Evolutionary conservation across 495 filamentous ascomycete species (phyloP), one percentile per base, ranked within the genome.

Genomic region (Hypoxylon subgilvum): DNA sequence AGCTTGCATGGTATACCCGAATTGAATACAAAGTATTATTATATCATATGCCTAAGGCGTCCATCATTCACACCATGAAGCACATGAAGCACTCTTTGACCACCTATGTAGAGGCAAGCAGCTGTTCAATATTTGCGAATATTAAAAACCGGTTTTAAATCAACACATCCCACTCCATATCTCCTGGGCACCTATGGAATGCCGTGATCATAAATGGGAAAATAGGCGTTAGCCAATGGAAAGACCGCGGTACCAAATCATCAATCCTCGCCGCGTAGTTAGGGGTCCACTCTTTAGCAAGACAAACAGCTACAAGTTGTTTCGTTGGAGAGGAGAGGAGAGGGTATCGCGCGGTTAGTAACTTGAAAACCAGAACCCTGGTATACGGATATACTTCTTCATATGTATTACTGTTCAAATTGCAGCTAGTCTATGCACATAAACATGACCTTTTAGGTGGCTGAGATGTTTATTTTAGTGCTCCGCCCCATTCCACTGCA

Each of bases 1-100:
- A 46, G 19, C 41, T 41, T 17, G 31, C 35, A 17, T 52, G 34
- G 51, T 60, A 60, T 60, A 60, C 56, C 56, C 56, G 46, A 53
- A 47, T 47, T 22, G 41, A 52, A 53, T 53, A 53, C 42, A 39
- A 46, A 34, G 9, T 36, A 38, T 25, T 27, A 8, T 8, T 27
- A n/a, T n/a, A n/a, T n/a, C n/a, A n/a, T n/a, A n/a, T n/a, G n/a
- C n/a, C n/a, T n/a, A n/a, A n/a, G n/a, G n/a, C n/a, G n/a, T n/a
- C n/a, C n/a, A n/a, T n/a, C n/a, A n/a, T n/a, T n/a, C n/a, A n/a
- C n/a, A n/a, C n/a, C n/a, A n/a, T n/a, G n/a, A n/a, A n/a, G n/a
- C n/a, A n/a, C n/a, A n/a, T n/a, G n/a, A n/a, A n/a, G n/a, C n/a
- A n/a, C n/a, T n/a, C n/a, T n/a, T n/a, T n/a, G n/a, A n/a, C n/a